Evolutionary conservation across 441 rosid genomes (phyloP).

Genomic region (Populus trichocarpa): DNA sequence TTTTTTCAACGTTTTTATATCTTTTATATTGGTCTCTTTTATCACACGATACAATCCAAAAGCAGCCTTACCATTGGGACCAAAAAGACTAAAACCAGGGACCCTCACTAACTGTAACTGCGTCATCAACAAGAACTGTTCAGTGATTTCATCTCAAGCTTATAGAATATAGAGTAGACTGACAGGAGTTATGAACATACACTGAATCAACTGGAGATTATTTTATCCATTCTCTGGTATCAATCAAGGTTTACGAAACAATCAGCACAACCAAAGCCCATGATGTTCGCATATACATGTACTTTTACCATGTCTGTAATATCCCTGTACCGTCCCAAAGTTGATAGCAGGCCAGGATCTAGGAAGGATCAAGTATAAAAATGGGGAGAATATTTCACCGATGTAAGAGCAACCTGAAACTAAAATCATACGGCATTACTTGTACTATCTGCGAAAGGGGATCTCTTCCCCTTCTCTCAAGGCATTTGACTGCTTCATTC

Average conservation of each 20-base stretch:
- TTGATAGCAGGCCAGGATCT: not conserved
- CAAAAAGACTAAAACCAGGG: not conserved
- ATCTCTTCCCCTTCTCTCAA: slow-evolving; percentile 45
- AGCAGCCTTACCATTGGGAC: too few relatives aligned
- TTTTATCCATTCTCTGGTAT: slow-evolving; percentile 4
- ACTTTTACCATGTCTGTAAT: slow-evolving; percentile 7
- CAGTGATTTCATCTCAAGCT: not conserved
- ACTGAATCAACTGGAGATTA: not conserved
- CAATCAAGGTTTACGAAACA: slow-evolving; percentile 4
- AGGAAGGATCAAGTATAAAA: not conserved
- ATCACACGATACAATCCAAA: too few relatives aligned
- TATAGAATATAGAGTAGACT: not conserved
- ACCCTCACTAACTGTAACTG: not conserved
- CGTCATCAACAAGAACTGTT: not conserved
- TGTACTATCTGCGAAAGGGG: slow-evolving; percentile 51
- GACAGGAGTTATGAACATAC: not conserved
- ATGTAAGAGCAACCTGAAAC: slow-evolving; percentile 63
- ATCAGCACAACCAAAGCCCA: slow-evolving; percentile 8
- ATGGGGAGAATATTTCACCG: slow-evolving; percentile 31
- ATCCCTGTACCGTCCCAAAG: not conserved
- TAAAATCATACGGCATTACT: slow-evolving; percentile 79
- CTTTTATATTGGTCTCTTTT: too few relatives aligned
- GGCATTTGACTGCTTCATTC: slow-evolving; percentile 51
- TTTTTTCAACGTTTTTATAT: too few relatives aligned
- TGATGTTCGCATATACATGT: slow-evolving; percentile 5